phyloP scores from a whole-genome alignment of 2,329 filamentous ascomycete genomes.

The Cladophialophora immunda region DNA sequence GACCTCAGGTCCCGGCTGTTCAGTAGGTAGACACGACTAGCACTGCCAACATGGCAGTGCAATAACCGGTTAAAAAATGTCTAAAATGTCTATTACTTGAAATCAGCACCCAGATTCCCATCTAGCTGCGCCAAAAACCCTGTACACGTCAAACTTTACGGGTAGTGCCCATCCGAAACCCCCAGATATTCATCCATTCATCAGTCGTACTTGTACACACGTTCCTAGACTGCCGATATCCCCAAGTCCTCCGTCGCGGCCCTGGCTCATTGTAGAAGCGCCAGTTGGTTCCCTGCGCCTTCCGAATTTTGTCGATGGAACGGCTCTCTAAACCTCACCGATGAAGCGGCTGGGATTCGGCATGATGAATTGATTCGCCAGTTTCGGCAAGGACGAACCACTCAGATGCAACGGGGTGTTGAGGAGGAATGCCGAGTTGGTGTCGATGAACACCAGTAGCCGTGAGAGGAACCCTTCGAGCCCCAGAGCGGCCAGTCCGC shows the following conservation, averaged over 20 bases:
- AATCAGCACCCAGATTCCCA: neutral
- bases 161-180: neutral
- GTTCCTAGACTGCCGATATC: neutral
- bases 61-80: too few relatives aligned
- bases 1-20: too few relatives aligned
- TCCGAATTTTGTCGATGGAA: too few relatives aligned
- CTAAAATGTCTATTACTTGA: too few relatives aligned
- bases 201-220: neutral
- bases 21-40: too few relatives aligned
- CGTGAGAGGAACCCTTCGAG: slow-evolving; percentile 57
- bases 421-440: slow-evolving; percentile 50
- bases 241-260: too few relatives aligned
- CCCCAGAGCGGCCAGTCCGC: slow-evolving; percentile 55
- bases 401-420: slow-evolving; percentile 29
- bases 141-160: neutral
- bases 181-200: neutral
- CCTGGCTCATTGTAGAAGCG: too few relatives aligned
- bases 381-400: slow-evolving; percentile 26
- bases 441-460: slow-evolving; percentile 61
- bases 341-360: slow-evolving; percentile 32
- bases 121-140: neutral
- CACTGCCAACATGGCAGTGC: too few relatives aligned
- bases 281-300: too few relatives aligned
- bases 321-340: slow-evolving; percentile 10
- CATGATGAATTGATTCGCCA: slow-evolving; percentile 25